These are phyloP conservation scores for Uromyces viciae-fabae DNA, from an alignment of 1,284 basidiomycete species.

Conservation along the genomic window DNA sequence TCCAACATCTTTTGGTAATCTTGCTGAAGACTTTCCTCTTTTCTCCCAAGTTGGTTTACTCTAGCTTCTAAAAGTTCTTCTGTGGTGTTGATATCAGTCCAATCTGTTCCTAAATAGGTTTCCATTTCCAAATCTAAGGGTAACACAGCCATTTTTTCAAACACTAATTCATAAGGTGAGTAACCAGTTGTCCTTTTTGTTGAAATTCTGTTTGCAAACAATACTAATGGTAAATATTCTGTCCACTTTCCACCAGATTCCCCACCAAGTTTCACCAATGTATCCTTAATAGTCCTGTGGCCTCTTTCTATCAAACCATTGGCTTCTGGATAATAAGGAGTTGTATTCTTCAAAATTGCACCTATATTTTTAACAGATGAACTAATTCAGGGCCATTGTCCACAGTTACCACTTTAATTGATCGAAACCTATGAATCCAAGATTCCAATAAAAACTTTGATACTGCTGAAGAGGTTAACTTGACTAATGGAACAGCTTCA, in stretches of 20 bases:
- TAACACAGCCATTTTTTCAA: background rate
- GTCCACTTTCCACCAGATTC: background rate
- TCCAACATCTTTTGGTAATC: background rate
- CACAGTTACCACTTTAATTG: background rate
- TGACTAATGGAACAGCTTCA: background rate
- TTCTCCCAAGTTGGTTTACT: background rate
- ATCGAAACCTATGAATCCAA: conserved; percentile 25
- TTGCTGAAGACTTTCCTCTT: background rate
- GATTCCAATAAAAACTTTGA: conserved; percentile 3
- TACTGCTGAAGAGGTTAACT: background rate
- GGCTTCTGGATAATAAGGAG: conserved; percentile 17
- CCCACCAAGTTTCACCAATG: background rate
- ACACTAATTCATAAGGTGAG: conserved; percentile 7
- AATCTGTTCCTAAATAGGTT: background rate
- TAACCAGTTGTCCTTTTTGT: background rate
- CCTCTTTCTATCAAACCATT: conserved; percentile 19
- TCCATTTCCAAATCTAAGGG: conserved; percentile 2
- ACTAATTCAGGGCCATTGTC: background rate
- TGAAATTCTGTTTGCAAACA: conserved; percentile 15
- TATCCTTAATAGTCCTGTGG: background rate
- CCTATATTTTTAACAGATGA: too few species aligned
- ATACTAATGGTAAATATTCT: conserved; percentile 7
- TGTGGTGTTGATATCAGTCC: background rate
- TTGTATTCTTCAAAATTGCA: background rate
- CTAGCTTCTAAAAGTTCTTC: background rate